These are phyloP conservation scores for Geosiphon pyriformis DNA, from an alignment of 192 early-diverging fungal species.

Conservation along the genomic window DNA sequence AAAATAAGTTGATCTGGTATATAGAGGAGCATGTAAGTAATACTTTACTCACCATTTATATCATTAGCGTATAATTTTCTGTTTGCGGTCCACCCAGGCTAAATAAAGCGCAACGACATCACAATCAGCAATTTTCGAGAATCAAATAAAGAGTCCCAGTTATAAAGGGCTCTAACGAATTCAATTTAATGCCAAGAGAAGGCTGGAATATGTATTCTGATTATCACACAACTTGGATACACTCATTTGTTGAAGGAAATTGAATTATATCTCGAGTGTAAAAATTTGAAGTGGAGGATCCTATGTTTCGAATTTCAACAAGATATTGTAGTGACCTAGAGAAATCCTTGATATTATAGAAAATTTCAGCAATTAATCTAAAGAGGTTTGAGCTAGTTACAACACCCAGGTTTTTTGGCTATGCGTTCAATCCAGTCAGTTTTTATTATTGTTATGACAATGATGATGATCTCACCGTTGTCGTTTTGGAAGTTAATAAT, in stretches of 20 bases:
- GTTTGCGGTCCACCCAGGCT: no score
- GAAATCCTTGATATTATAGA: slow-evolving; percentile 1
- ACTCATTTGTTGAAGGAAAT: no score
- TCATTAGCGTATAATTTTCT: no score
- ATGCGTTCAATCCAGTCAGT: slow-evolving; percentile 50
- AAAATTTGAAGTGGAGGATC: no score
- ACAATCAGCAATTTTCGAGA: neutral
- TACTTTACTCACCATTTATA: no score
- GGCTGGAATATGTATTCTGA: no score
- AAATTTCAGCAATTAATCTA: slow-evolving; percentile 14
- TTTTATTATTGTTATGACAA: slow-evolving; percentile 45
- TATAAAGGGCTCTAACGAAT: no score
- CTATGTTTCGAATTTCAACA: no score
- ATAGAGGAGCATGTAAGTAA: slow-evolving; percentile 16
- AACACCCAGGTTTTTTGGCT: slow-evolving; percentile 46
- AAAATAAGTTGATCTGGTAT: slow-evolving; percentile 25
- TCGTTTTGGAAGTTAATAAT: slow-evolving; percentile 55
- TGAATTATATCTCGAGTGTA: no score
- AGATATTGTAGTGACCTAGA: no score
- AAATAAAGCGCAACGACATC: neutral
- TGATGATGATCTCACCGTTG: slow-evolving; percentile 13
- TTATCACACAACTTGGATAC: no score
- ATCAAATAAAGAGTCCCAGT: neutral
- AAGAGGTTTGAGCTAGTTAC: slow-evolving; percentile 35
- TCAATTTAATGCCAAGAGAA: no score